phyloP scores from a whole-genome alignment of 805 yeast genomes.

The Myxozyma udenii region DNA sequence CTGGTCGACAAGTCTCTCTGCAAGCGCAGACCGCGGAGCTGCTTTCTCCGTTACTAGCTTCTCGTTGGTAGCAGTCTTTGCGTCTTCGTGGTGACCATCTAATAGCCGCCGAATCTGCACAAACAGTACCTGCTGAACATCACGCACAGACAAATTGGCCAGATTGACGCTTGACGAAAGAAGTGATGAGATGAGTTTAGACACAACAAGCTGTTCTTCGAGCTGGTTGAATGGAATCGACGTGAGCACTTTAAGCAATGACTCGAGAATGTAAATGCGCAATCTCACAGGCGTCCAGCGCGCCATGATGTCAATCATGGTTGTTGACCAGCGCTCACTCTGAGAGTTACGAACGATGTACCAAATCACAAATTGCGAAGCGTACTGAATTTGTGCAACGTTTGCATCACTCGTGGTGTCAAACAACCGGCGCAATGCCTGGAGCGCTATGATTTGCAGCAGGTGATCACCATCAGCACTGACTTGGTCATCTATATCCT shows the following conservation, averaged over 20 bases:
- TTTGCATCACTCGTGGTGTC: constrained; percentile 49
- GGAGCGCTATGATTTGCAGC: constrained; percentile 29
- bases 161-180: constrained; percentile 76
- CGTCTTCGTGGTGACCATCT: constrained; percentile 2
- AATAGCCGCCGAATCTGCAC: constrained; percentile 41
- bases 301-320: constrained; percentile 61
- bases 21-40: too few relatives aligned
- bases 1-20: constrained; percentile 39
- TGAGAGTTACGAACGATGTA: constrained; percentile 41
- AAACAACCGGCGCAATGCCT: constrained; percentile 58
- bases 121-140: constrained; percentile 42
- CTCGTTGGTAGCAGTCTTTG: background rate
- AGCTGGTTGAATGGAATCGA: constrained; percentile 22
- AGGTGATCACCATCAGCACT: too few relatives aligned
- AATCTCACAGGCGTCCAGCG: constrained; percentile 78
- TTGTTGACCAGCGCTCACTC: constrained; percentile 50
- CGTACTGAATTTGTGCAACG: constrained; percentile 55
- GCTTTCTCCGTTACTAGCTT: too few relatives aligned
- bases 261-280: constrained; percentile 60
- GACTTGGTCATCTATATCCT: constrained; percentile 6
- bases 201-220: constrained; percentile 41
- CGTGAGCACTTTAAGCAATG: constrained; percentile 29
- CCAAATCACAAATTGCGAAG: constrained; percentile 53
- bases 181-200: constrained; percentile 53
- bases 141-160: constrained; percentile 83